Conservation (phyloP, 257 asterid genomes). For the Solanum habrochaites region DNA sequence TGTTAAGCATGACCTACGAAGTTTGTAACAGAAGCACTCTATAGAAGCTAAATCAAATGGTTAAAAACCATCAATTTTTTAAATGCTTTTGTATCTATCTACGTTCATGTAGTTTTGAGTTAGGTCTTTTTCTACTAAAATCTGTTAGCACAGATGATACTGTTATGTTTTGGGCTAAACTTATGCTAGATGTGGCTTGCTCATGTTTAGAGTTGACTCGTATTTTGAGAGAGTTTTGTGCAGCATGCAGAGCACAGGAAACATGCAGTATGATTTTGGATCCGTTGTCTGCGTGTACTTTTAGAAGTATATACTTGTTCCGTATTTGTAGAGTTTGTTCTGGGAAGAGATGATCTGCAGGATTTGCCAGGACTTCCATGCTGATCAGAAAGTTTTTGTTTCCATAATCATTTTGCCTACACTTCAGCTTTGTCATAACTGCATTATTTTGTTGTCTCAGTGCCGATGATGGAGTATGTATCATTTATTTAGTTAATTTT, state of each 20-base stretch:
- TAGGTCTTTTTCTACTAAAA: background rate
- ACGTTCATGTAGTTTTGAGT: background rate
- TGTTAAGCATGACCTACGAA: background rate
- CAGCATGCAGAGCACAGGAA: background rate
- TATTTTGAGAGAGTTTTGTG: background rate
- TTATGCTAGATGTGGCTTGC: background rate
- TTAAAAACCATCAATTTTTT: background rate
- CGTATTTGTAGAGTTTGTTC: background rate
- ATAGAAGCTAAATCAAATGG: background rate
- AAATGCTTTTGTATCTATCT: background rate
- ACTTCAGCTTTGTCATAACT: background rate
- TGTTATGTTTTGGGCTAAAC: background rate
- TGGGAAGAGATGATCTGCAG: background rate
- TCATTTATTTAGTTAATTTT: constrained; percentile 58
- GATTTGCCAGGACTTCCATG: background rate
- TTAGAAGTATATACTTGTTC: background rate
- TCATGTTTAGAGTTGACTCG: background rate
- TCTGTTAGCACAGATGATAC: background rate
- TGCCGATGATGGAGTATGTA: background rate
- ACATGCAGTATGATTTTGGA: background rate
- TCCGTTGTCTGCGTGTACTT: background rate
- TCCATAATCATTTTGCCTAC: background rate
- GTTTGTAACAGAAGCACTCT: background rate
- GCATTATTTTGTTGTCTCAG: background rate
- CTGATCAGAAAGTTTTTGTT: background rate